phyloP scores from a whole-genome alignment of 2,329 filamentous ascomycete species.

The Fusarium equiseti region DNA sequence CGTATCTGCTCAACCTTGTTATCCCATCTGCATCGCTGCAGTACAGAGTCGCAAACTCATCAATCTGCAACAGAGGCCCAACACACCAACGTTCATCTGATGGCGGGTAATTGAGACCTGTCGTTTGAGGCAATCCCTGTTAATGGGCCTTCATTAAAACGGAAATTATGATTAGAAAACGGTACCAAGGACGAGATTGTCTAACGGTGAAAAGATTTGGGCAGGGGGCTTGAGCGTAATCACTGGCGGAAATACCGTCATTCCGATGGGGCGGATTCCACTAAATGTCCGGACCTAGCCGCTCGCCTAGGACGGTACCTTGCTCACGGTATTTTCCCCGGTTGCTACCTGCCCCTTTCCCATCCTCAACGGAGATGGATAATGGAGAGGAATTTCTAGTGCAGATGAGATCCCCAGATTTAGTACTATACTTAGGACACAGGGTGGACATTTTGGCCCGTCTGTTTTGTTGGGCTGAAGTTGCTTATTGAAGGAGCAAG shows the following conservation, averaged over 20 bases:
- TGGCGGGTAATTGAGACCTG: neutral
- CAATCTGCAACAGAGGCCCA: neutral
- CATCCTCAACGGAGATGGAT: neutral
- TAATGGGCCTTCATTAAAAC: neutral
- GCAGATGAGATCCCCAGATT: neutral
- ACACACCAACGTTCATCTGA: neutral
- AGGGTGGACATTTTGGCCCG: neutral
- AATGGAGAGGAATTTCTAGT: neutral
- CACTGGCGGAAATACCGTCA: conserved; percentile 1
- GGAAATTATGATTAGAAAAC: neutral
- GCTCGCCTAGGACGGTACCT: neutral
- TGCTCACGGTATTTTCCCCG: neutral
- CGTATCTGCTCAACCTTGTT: neutral
- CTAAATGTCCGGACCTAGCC: neutral
- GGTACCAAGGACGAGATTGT: neutral
- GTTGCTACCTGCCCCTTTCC: neutral
- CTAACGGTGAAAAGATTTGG: neutral
- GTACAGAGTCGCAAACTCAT: neutral
- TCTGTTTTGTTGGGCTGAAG: neutral
- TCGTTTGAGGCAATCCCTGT: neutral
- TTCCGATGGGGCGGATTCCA: neutral
- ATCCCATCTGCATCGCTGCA: neutral
- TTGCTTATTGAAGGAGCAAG: neutral
- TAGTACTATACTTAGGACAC: neutral
- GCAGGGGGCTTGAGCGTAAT: neutral